Evolutionary conservation across 2,329 filamentous ascomycete genomes (phyloP).

Genomic region (Rasamsonia emersonii): DNA sequence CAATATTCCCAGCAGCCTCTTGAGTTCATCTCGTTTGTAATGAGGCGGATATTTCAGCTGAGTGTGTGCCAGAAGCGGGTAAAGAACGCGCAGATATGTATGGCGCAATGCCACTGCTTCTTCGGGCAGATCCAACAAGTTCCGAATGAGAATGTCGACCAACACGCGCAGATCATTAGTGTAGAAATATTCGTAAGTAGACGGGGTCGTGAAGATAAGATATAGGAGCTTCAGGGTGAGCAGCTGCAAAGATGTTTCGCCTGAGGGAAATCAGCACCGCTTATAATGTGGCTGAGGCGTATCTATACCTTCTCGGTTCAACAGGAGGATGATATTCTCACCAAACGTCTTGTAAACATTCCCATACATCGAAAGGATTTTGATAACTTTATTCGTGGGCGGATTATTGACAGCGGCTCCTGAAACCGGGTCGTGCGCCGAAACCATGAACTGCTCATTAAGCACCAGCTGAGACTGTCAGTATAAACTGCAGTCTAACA

Average conservation of each 20-base stretch:
- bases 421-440: slow-evolving; percentile 46
- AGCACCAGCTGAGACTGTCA: slow-evolving; percentile 62
- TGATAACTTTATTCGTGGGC: slow-evolving; percentile 88
- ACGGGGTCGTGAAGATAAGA: slow-evolving; percentile 82
- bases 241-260: slow-evolving; percentile 85
- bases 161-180: slow-evolving; percentile 93
- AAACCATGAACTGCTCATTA: slow-evolving; percentile 97
- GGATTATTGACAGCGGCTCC: slow-evolving; percentile 35
- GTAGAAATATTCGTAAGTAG: slow-evolving; percentile 97
- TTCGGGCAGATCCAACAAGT: slow-evolving; percentile 88
- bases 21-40: slow-evolving; percentile 83
- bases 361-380: slow-evolving; percentile 74
- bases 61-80: slow-evolving; percentile 83
- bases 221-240: slow-evolving; percentile 96
- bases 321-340: slow-evolving; percentile 88
- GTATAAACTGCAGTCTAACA: no score
- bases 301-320: slow-evolving; percentile 70
- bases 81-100: slow-evolving; percentile 87
- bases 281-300: background rate
- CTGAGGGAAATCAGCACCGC: slow-evolving; percentile 23
- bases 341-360: slow-evolving; percentile 85
- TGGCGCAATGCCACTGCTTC: slow-evolving; percentile 68
- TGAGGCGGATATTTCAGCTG: slow-evolving; percentile 78
- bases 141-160: slow-evolving; percentile 90
- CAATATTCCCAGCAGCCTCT: slow-evolving; percentile 65